Base-by-base conservation (phyloP, 345 rosid genomes). In the Arabidopsis thaliana region DNA sequence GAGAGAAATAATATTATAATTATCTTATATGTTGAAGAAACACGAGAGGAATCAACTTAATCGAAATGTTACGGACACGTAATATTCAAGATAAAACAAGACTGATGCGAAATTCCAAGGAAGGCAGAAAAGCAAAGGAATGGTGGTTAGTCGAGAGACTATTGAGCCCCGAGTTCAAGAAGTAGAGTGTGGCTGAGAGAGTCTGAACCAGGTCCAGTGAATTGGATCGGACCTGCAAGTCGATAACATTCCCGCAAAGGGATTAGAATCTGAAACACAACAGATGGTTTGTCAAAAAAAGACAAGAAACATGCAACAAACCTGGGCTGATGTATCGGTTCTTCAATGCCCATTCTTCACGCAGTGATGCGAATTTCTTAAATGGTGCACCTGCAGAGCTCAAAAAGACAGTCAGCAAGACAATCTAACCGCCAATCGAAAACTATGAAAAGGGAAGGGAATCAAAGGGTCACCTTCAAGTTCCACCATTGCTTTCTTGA, bases 401-500 rank as follows among this genome's bases (percentile, higher is more conserved):
- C 20, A 12, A 8, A 41, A 8, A 46, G 16, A 3, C 20, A 41
- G 49, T 49, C 5, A 60, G 48, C 50, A 14, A n/a, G 38, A 71
- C n/a, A 13, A 40, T 37, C 28, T 32, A 36, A 22, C 44, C 7
- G 6, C 34, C 1, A 0, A 46, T 46, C 8, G 4, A 28, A 20
- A 58, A 34, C 7, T 33, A 20, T 59, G 7, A 22, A 30, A 67
- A 13, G 30, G 28, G 11, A 22, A 22, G 2, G 16, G 36, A 52
- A 65, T 59, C 30, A 40, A 65, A 79, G 32, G 52, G 62, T 75
- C 81, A 95, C 99, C 97, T n/a, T 95, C 94, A 65, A 96, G 98
- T 76, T 96, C 99, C 79, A 93, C 98, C 96, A 96, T 96, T 59
- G 99, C 99, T 86, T 96, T 96, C 91, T 96, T 96, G 82, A 96